A percentile compares a stretch with the other conserved stretches of the same genome.
Evolutionary conservation across 208 protist species (phyloP).

Genomic region (Lotmaria passim): DNA sequence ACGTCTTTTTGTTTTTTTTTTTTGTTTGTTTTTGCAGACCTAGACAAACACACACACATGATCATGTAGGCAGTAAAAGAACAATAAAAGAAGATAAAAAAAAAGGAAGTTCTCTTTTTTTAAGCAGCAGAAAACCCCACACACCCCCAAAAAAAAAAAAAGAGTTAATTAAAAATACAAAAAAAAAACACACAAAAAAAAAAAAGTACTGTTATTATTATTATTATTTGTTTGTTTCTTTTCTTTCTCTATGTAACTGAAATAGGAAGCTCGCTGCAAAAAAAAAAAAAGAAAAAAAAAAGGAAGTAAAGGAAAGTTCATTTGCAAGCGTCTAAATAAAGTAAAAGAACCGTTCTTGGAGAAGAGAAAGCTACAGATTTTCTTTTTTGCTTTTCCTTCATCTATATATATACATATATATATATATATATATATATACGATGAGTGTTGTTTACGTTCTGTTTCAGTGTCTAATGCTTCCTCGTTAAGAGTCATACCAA

Average conservation of each 20-base stretch:
- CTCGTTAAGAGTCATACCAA: neutral
- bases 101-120: no score
- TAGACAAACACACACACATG: neutral
- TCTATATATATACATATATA: neutral
- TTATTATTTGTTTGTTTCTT: neutral
- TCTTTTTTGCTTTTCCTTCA: neutral
- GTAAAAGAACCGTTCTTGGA: neutral
- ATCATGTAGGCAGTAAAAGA: neutral
- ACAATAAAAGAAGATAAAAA: constrained; percentile 8
- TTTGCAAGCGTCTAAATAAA: neutral
- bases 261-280: neutral
- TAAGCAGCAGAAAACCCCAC: no score
- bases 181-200: constrained; percentile 1
- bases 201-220: neutral
- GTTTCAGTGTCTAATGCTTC: constrained; percentile 8
- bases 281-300: constrained; percentile 20
- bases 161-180: neutral
- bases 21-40: neutral
- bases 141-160: no score
- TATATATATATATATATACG: neutral
- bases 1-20: no score
- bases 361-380: constrained; percentile 2
- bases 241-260: neutral
- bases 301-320: constrained; percentile 1
- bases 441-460: constrained; percentile 1